Conservation (phyloP, 768 basidiomycete genomes). For the Lanmaoa rubissima region DNA sequence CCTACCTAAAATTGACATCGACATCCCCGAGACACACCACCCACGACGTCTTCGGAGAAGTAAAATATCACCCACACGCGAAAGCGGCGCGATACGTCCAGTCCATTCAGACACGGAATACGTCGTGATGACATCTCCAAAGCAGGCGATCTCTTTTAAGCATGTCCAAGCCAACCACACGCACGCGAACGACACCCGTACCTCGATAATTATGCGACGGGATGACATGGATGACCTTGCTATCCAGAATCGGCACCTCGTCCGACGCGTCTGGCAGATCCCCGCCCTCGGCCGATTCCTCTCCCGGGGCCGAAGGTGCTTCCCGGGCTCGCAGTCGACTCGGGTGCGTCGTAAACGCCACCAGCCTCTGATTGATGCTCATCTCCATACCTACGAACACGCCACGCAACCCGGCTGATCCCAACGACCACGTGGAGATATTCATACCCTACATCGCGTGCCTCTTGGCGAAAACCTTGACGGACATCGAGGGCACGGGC, state of each 20-base stretch:
- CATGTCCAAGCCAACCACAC: neutral
- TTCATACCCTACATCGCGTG: neutral
- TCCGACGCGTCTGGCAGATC: neutral
- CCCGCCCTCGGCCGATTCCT: neutral
- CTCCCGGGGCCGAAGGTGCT: neutral
- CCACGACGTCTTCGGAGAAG: constrained; percentile 10
- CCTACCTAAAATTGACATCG: no score
- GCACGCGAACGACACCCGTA: constrained; percentile 3
- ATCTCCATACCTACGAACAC: constrained; percentile 23
- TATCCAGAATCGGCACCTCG: constrained; percentile 7
- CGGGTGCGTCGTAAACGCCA: constrained; percentile 23
- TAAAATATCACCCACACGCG: constrained; percentile 35
- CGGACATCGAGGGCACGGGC: constrained; percentile 35
- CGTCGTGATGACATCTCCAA: constrained; percentile 38
- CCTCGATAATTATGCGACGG: constrained; percentile 31
- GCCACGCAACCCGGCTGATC: constrained; percentile 22
- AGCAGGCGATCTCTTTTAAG: no score
- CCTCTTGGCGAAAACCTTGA: constrained; percentile 36
- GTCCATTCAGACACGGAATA: constrained; percentile 47
- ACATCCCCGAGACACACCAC: no score
- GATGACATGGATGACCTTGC: constrained; percentile 14
- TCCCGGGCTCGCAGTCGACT: neutral
- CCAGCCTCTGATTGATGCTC: constrained; percentile 17
- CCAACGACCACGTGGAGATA: constrained; percentile 17
- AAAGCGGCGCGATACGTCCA: constrained; percentile 43